Conservation (phyloP, 352 stramenopile species). For the Pythium guiyangense region DNA sequence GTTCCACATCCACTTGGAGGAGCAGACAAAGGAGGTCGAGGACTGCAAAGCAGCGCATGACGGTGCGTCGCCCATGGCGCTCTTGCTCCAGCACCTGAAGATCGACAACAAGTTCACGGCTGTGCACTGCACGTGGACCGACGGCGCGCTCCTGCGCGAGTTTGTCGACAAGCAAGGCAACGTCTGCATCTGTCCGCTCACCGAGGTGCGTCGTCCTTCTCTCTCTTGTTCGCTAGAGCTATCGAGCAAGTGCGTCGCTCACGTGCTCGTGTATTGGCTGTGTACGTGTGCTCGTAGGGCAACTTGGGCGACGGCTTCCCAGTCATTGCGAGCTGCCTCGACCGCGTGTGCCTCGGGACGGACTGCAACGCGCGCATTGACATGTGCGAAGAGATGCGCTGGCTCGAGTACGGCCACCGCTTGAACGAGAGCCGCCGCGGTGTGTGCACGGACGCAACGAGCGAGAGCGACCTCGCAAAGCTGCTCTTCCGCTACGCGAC, state of each 20-base stretch:
- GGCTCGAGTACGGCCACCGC: conserved; percentile 71
- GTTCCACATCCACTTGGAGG: conserved; percentile 68
- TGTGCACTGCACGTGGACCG: conserved; percentile 74
- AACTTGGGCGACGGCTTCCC: conserved; percentile 72
- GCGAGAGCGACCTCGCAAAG: conserved; percentile 53
- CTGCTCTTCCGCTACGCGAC: conserved; percentile 71
- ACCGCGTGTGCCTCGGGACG: conserved; percentile 64
- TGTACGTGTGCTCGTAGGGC: conserved; percentile 17
- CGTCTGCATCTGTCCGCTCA: conserved; percentile 73
- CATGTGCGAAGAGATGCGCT: conserved; percentile 83
- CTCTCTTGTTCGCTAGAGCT: background rate
- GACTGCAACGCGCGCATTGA: conserved; percentile 80
- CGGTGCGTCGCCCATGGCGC: conserved; percentile 54
- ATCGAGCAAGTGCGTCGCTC: too few relatives aligned
- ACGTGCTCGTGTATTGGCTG: background rate
- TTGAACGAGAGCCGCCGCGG: conserved; percentile 59
- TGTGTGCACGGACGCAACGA: conserved; percentile 50
- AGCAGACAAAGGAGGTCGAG: conserved; percentile 71
- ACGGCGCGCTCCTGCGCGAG: conserved; percentile 42
- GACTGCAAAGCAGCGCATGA: conserved; percentile 60
- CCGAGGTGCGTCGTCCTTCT: conserved; percentile 24
- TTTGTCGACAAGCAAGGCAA: conserved; percentile 62
- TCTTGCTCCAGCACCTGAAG: conserved; percentile 60
- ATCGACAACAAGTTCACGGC: conserved; percentile 75
- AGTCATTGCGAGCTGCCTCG: conserved; percentile 58